Evolutionary conservation across 2,329 filamentous ascomycete genomes (phyloP).

Genomic region (Sordariomycetes sp.): DNA sequence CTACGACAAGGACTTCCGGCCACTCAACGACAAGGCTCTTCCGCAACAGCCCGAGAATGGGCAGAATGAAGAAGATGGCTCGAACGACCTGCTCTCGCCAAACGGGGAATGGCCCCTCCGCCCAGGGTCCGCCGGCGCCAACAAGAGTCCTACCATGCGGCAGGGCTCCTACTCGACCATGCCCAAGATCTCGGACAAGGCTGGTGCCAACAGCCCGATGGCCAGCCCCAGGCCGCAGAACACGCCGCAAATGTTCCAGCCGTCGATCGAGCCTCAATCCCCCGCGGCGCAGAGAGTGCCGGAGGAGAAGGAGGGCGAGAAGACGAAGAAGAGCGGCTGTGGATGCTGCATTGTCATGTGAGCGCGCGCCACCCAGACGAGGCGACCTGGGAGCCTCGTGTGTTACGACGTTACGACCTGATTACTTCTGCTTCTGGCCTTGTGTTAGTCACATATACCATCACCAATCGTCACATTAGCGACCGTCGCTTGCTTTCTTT

Average conservation of each 20-base stretch:
- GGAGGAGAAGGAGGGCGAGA: conserved; percentile 10
- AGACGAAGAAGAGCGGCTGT: conserved; percentile 32
- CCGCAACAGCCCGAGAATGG: conserved; percentile 27
- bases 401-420: conserved; percentile 5
- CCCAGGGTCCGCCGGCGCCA: conserved; percentile 25
- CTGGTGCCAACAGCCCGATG: conserved; percentile 19
- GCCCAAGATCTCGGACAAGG: conserved; percentile 42
- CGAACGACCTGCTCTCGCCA: conserved; percentile 17
- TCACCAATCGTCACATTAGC: background rate
- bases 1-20: conserved; percentile 82
- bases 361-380: conserved; percentile 5
- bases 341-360: conserved; percentile 45
- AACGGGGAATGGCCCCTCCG: conserved; percentile 53
- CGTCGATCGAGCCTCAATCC: conserved; percentile 12
- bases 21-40: conserved; percentile 61
- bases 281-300: conserved; percentile 5
- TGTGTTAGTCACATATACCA: background rate
- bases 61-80: conserved; percentile 14
- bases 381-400: background rate
- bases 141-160: conserved; percentile 37
- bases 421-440: background rate
- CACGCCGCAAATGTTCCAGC: conserved; percentile 19
- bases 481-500: conserved; percentile 1
- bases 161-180: conserved; percentile 51
- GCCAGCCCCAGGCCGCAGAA: conserved; percentile 35